Evolutionary conservation across 2,329 filamentous ascomycete genomes (phyloP).

Genomic region (Cytospora mali): DNA sequence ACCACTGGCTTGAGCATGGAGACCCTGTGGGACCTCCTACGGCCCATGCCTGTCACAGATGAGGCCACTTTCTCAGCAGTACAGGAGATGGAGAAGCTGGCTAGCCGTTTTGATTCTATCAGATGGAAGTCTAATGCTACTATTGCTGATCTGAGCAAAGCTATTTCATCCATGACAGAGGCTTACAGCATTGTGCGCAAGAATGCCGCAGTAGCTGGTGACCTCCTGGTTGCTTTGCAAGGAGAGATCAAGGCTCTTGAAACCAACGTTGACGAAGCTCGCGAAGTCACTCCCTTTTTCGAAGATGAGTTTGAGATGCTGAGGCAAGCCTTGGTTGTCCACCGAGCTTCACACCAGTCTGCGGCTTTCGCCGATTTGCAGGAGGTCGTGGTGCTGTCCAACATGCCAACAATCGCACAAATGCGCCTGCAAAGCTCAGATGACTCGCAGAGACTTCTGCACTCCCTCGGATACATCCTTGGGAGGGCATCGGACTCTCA

Average conservation of each 20-base stretch:
- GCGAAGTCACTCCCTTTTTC: constrained; percentile 52
- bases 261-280: constrained; percentile 44
- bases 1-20: constrained; percentile 81
- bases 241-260: constrained; percentile 57
- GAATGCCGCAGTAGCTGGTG: constrained; percentile 44
- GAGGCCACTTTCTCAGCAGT: constrained; percentile 49
- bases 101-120: constrained; percentile 61
- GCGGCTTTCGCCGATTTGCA: constrained; percentile 32
- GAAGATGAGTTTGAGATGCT: constrained; percentile 58
- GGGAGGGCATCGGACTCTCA: constrained; percentile 39
- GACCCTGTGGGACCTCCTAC: constrained; percentile 71
- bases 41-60: constrained; percentile 61
- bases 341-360: constrained; percentile 34
- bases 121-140: constrained; percentile 60
- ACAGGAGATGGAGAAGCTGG: constrained; percentile 57
- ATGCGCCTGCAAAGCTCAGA: constrained; percentile 46
- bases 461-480: constrained; percentile 52
- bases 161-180: constrained; percentile 57
- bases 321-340: constrained; percentile 54
- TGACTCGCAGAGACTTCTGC: constrained; percentile 45
- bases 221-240: constrained; percentile 53
- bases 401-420: constrained; percentile 45
- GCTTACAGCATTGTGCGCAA: constrained; percentile 60
- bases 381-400: constrained; percentile 55
- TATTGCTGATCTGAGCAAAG: constrained; percentile 54